Conservation (phyloP, 78 protist genomes). For the Dictyostelium firmibasis region DNA sequence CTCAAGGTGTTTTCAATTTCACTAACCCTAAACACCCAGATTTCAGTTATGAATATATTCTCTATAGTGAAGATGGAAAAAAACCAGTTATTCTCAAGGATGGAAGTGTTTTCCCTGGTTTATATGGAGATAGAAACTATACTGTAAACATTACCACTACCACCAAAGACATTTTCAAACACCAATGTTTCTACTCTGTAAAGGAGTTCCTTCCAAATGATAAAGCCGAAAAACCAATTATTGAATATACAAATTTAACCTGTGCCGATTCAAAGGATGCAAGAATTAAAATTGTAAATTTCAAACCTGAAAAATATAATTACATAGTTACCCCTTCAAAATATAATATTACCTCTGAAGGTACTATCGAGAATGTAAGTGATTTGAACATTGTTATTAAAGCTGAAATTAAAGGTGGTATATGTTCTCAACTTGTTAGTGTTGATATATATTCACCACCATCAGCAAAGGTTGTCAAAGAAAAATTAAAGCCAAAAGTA, state of each 20-base stretch:
- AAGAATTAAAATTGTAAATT: not conserved
- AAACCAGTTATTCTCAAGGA: not conserved
- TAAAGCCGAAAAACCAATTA: not conserved
- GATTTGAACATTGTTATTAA: not conserved
- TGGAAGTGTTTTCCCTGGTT: not conserved
- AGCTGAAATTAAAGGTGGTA: not conserved
- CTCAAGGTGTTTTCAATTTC: slow-evolving; percentile 29
- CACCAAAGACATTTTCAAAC: slow-evolving; percentile 4
- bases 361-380: not conserved
- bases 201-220: not conserved
- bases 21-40: not conserved
- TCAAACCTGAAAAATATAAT: not conserved
- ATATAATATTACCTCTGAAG: not conserved
- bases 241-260: not conserved
- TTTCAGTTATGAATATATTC: slow-evolving; percentile 4
- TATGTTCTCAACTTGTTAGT: not conserved
- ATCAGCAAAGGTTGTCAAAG: not conserved
- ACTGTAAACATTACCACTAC: not conserved
- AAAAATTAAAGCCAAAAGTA: not conserved
- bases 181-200: not conserved
- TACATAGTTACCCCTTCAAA: slow-evolving; percentile 8
- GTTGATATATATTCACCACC: slow-evolving; percentile 22
- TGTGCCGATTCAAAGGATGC: slow-evolving; percentile 49
- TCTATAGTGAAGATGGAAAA: not conserved
- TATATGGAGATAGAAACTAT: not conserved